These are phyloP conservation scores for Mimosa bimucronata DNA, from an alignment of 306 rosid genomes.

Conservation along the genomic window DNA sequence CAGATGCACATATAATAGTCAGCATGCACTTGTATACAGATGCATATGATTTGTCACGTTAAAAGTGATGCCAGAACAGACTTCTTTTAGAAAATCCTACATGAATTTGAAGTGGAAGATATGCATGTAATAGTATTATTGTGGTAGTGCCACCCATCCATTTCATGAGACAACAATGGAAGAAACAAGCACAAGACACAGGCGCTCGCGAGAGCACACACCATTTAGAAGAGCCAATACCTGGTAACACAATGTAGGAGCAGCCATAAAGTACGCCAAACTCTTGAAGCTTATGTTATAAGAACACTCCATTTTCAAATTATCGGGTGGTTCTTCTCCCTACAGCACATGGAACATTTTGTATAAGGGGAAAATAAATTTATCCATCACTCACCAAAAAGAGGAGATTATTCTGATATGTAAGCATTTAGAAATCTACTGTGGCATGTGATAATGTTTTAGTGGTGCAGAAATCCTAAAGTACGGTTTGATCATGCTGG, in stretches of 20 bases:
- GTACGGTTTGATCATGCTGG: constrained; percentile 25
- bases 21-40: neutral
- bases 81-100: constrained; percentile 2
- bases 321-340: constrained; percentile 67
- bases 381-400: constrained; percentile 27
- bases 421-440: constrained; percentile 30
- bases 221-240: constrained; percentile 45
- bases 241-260: constrained; percentile 98
- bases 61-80: neutral
- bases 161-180: constrained; percentile 29
- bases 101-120: constrained; percentile 24
- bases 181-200: constrained; percentile 3
- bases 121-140: neutral
- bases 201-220: too few species aligned
- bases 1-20: neutral
- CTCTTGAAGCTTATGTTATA: constrained; percentile 65
- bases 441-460: constrained; percentile 15
- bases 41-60: neutral
- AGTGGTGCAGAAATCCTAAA: constrained; percentile 11
- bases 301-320: constrained; percentile 50
- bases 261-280: constrained; percentile 90
- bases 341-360: constrained; percentile 42
- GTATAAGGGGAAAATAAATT: constrained; percentile 14
- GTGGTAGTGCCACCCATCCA: constrained; percentile 24
- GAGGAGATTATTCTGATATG: neutral